These are phyloP conservation scores for Wickerhamomyces subpelliculosus DNA, from an alignment of 805 yeast genomes.

Conservation along the genomic window DNA sequence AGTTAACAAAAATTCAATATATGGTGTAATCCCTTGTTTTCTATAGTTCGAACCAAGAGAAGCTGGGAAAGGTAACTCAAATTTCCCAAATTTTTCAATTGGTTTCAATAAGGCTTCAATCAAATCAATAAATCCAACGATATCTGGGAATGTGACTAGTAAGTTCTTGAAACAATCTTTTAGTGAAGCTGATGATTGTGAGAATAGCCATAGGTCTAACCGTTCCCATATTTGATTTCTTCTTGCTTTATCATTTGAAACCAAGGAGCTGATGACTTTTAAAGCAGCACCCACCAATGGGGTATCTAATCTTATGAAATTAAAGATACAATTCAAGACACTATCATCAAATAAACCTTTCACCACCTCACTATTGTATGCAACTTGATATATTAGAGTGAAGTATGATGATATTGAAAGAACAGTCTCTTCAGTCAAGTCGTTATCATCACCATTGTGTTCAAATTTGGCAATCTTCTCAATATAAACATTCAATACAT, in stretches of 20 bases:
- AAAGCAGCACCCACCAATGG: constrained; percentile 50
- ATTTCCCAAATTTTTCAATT: constrained; percentile 30
- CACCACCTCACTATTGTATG: constrained; percentile 32
- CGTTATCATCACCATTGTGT: constrained; percentile 37
- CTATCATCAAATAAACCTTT: constrained; percentile 22
- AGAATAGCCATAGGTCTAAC: constrained; percentile 64
- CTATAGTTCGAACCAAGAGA: constrained; percentile 58
- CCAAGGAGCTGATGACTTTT: constrained; percentile 50
- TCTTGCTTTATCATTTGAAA: constrained; percentile 34
- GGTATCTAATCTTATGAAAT: constrained; percentile 37
- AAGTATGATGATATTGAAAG: constrained; percentile 69
- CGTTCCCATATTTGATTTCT: constrained; percentile 57
- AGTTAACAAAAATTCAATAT: constrained; percentile 62
- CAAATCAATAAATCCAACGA: constrained; percentile 54
- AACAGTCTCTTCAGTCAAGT: constrained; percentile 74
- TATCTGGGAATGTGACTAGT: constrained; percentile 47
- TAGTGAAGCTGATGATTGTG: constrained; percentile 24
- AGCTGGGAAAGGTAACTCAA: constrained; percentile 46
- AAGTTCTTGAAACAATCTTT: constrained; percentile 37
- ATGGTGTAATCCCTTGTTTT: constrained; percentile 70
- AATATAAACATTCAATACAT: constrained; percentile 47
- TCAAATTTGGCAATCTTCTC: constrained; percentile 32
- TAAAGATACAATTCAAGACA: constrained; percentile 33
- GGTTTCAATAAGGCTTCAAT: constrained; percentile 29
- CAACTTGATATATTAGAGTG: constrained; percentile 52